phyloP scores from a whole-genome alignment of 352 stramenopile genomes.

The Thalassiosira mediterranea region DNA sequence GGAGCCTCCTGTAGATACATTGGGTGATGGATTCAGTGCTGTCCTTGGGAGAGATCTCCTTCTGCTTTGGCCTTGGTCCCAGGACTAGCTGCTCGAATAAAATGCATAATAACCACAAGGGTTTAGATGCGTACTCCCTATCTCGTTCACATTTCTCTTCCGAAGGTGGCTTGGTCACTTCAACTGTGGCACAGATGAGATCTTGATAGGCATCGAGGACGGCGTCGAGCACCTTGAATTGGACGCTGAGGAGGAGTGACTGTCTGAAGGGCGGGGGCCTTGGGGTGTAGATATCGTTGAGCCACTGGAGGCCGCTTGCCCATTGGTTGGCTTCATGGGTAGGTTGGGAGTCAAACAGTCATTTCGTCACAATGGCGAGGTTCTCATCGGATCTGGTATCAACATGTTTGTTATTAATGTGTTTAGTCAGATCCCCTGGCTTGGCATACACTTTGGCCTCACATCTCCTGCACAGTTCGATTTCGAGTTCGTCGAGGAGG shows the following conservation, averaged over 20 bases:
- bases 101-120: slow-evolving; percentile 2
- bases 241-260: slow-evolving; percentile 1
- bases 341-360: not conserved
- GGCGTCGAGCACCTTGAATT: not conserved
- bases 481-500: not conserved
- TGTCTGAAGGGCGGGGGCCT: slow-evolving; percentile 4
- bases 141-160: not conserved
- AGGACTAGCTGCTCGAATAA: slow-evolving; percentile 17
- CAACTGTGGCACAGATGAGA: not conserved
- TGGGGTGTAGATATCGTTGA: not conserved
- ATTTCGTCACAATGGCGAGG: not conserved
- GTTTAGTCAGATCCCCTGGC: not conserved
- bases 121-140: not conserved
- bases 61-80: not conserved
- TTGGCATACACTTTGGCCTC: not conserved
- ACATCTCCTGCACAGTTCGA: not conserved
- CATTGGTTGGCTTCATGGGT: not conserved
- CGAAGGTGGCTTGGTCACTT: not conserved
- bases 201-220: not conserved
- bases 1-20: slow-evolving; percentile 2
- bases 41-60: not conserved
- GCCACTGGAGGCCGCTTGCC: not conserved
- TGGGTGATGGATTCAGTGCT: slow-evolving; percentile 5
- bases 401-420: slow-evolving; percentile 3
- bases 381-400: not conserved